phyloP scores from a whole-genome alignment of 2,329 filamentous ascomycete species.

The Hypoxylon sp. region DNA sequence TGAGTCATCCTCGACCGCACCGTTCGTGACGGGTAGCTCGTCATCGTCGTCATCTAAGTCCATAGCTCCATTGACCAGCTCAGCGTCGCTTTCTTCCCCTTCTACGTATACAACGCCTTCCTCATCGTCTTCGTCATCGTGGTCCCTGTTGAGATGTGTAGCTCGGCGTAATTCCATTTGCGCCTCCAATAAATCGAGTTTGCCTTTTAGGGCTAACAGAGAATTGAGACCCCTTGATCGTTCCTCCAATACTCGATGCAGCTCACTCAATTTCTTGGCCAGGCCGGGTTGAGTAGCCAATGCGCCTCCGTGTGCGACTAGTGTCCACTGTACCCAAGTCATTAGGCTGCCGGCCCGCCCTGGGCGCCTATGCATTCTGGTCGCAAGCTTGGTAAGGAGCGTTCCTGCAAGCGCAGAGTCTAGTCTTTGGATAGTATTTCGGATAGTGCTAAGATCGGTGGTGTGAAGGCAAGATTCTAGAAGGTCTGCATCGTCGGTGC shows the following conservation, averaged over 20 bases:
- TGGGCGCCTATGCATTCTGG: constrained; percentile 87
- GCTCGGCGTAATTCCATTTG: constrained; percentile 86
- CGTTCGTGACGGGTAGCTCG: constrained; percentile 69
- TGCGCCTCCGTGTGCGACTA: constrained; percentile 92
- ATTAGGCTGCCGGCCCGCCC: constrained; percentile 92
- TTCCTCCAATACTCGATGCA: constrained; percentile 90
- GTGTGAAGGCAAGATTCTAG: constrained; percentile 93
- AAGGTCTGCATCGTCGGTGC: constrained; percentile 89
- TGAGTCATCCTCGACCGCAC: constrained; percentile 69
- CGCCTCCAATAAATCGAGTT: constrained; percentile 92
- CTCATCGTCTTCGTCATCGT: constrained; percentile 70
- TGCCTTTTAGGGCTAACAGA: constrained; percentile 90
- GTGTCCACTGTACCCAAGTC: constrained; percentile 95
- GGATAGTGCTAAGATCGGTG: constrained; percentile 81
- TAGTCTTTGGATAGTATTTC: constrained; percentile 89
- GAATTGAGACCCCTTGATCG: constrained; percentile 85
- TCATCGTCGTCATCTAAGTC: constrained; percentile 68
- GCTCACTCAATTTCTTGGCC: constrained; percentile 79
- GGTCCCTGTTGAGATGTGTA: constrained; percentile 71
- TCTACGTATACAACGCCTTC: constrained; percentile 89
- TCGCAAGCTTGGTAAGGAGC: constrained; percentile 86
- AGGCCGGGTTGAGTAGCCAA: constrained; percentile 89
- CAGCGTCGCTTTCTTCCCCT: constrained; percentile 76
- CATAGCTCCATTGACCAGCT: constrained; percentile 60
- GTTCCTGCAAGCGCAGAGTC: constrained; percentile 85